Evolutionary conservation across 352 stramenopile genomes (phyloP), one percentile per base, ranked within the genome.

Genomic region (Globisporangium cylindrosporum): DNA sequence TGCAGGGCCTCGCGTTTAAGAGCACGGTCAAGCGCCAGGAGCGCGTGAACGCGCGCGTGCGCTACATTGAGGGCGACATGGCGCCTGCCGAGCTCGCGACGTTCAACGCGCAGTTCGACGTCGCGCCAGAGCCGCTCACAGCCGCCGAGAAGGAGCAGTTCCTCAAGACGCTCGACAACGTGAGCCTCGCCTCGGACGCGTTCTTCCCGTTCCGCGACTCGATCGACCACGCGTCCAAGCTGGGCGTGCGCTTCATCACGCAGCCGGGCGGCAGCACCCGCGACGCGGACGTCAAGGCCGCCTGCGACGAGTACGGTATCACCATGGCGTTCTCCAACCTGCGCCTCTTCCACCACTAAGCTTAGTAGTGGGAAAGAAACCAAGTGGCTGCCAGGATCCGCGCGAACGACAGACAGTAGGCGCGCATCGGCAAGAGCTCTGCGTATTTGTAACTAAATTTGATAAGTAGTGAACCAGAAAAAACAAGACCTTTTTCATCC

Each of bases 171-270:
- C 77, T 97, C 54, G 84, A 84, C 32, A 77, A 96, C 48, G 94
- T 99, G 36, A 97, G 87, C 56, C 94, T 99, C n/a, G 97, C 93
- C 43, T 98, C 93, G 27, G 98, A 99, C 78, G 98, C 98, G 15
- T 99, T 99, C 88, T 99, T 99, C 86, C 98, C 98, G 36, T 99
- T 99, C 89, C 93, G 98, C 62, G 97, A 99, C 85, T 98, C 93
- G 22, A 99, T 99, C 76, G 97, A 99, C 88, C 97, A 99, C 80
- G 88, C 90, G 41, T 79, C 89, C 57, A 97, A 97, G 81, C 81
- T 98, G 32, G 98, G 98, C 60, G 98, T 99, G 29, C 93, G 90
- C 57, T 99, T 93, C 82, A 98, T 99, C 48, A 98, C 95, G 15
- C 98, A 99, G 84, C 96, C 98, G 4, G 88, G 87, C 73, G 87